phyloP scores from a whole-genome alignment of 371 early-diverging fungal genomes.

The Apophysomyces ossiformis region DNA sequence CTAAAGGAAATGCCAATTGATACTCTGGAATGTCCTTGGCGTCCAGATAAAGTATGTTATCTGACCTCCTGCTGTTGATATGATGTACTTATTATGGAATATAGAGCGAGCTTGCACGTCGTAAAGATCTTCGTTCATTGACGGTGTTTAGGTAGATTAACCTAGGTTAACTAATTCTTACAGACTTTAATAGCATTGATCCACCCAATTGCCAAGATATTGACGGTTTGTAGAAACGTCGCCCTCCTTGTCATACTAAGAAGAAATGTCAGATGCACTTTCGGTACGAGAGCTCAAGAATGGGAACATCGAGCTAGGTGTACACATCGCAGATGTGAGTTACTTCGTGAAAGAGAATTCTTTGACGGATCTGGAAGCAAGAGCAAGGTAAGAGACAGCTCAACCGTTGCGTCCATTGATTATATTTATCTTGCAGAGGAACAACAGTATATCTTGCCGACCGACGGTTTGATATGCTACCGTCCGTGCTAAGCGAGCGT shows the following conservation, averaged over 20 bases:
- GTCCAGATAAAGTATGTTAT: constrained; percentile 43
- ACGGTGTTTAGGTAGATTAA: constrained; percentile 45
- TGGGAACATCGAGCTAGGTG: constrained; percentile 78
- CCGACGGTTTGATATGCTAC: constrained; percentile 97
- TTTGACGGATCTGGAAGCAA: constrained; percentile 89
- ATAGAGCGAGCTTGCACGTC: constrained; percentile 53
- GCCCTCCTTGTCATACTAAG: constrained; percentile 38
- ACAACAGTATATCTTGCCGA: constrained; percentile 96
- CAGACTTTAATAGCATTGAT: constrained; percentile 74
- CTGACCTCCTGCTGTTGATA: neutral
- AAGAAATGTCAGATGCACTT: constrained; percentile 76
- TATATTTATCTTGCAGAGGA: constrained; percentile 54
- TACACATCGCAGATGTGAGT: constrained; percentile 98
- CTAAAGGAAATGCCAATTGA: constrained; percentile 74
- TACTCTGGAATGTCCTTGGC: constrained; percentile 60
- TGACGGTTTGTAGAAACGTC: constrained; percentile 71
- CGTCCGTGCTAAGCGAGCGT: constrained; percentile 89
- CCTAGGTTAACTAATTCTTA: neutral
- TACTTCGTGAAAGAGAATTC: constrained; percentile 85
- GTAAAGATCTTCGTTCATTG: constrained; percentile 60
- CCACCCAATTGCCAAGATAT: constrained; percentile 95
- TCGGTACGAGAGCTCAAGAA: constrained; percentile 65
- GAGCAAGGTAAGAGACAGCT: constrained; percentile 47
- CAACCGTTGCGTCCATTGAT: neutral
- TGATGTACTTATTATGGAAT: neutral